Percentiles rank a stretch among this genome's conserved stretches.
These are phyloP conservation scores for Melanopsichium pennsylvanicum DNA, from an alignment of 1,284 basidiomycete species.

Conservation along the genomic window DNA sequence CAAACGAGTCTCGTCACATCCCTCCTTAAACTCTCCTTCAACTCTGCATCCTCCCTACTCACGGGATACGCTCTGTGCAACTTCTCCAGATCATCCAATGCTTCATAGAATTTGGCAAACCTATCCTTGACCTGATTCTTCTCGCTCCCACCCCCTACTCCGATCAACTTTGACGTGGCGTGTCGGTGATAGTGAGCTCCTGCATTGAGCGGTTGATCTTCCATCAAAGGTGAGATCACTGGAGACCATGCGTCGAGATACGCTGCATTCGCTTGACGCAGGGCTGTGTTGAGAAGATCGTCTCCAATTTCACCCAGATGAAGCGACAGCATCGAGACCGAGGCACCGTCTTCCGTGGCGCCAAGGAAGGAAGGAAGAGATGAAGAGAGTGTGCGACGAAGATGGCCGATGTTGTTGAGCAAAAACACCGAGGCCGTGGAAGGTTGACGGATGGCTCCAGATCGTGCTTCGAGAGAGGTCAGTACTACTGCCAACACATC, in stretches of 20 bases:
- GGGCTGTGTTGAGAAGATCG: conserved; percentile 43
- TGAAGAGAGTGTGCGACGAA: conserved; percentile 34
- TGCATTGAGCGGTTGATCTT: conserved; percentile 39
- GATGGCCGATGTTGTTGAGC: conserved; percentile 57
- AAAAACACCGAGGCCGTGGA: conserved; percentile 58
- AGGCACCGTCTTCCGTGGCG: conserved; percentile 19
- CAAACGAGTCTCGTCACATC: conserved; percentile 52
- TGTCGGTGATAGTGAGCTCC: conserved; percentile 39
- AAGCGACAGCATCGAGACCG: conserved; percentile 25
- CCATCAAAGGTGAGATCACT: conserved; percentile 57
- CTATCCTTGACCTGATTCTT: conserved; percentile 60
- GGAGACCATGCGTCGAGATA: conserved; percentile 62
- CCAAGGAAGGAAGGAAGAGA: conserved; percentile 26
- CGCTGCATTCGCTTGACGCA: conserved; percentile 50
- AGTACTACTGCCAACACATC: conserved; percentile 51
- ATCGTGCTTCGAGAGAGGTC: conserved; percentile 51
- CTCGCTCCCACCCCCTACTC: conserved; percentile 50
- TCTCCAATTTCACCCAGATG: conserved; percentile 52
- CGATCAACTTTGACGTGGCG: conserved; percentile 50
- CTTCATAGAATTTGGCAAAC: conserved; percentile 60
- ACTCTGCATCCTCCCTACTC: conserved; percentile 47
- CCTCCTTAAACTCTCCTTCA: conserved; percentile 40
- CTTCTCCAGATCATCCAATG: conserved; percentile 54
- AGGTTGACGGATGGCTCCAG: conserved; percentile 53
- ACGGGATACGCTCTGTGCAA: conserved; percentile 59